A percentile compares a stretch with the other conserved stretches of the same genome.
Conservation (phyloP, 495 filamentous ascomycete genomes). For the Parathielavia appendiculata region DNA sequence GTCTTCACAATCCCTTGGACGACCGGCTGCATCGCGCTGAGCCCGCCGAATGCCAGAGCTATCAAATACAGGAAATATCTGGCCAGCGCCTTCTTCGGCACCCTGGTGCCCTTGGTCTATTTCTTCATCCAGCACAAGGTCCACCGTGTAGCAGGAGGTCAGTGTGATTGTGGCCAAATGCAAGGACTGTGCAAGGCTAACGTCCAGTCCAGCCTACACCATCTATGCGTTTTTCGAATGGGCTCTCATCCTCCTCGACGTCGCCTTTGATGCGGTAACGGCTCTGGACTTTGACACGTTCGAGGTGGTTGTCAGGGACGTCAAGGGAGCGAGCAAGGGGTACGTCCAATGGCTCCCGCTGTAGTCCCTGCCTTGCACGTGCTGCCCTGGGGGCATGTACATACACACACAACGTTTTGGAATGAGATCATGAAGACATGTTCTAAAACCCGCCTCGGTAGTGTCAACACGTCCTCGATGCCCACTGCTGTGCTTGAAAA, state of each 20-base stretch:
- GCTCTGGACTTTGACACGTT: conserved; percentile 90
- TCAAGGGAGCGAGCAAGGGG: conserved; percentile 92
- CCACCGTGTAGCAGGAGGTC: conserved; percentile 90
- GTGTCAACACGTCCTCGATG: conserved; percentile 53
- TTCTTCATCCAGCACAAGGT: conserved; percentile 99
- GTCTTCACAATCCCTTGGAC: conserved; percentile 96
- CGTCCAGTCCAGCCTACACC: conserved; percentile 71
- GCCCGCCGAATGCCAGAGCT: conserved; percentile 76
- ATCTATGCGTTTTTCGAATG: conserved; percentile 98
- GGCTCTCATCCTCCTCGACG: conserved; percentile 89
- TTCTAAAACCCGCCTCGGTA: conserved; percentile 33
- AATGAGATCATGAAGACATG: conserved; percentile 43
- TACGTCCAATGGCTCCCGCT: conserved; percentile 98
- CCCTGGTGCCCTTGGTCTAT: conserved; percentile 84
- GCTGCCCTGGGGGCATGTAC: conserved; percentile 22
- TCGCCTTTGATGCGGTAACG: conserved; percentile 94
- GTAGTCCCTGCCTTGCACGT: conserved; percentile 42
- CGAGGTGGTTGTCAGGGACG: conserved; percentile 83
- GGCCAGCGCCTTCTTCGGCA: conserved; percentile 81
- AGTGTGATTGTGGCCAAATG: conserved; percentile 24
- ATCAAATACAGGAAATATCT: conserved; percentile 87
- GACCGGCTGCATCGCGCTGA: conserved; percentile 79
- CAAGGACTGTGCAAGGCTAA: conserved; percentile 6
- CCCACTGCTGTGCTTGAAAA: conserved; percentile 80
- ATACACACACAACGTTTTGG: conserved; percentile 21